Evolutionary conservation across 2,329 filamentous ascomycete species (phyloP).

Genomic region (Neoarthrinium moseri): DNA sequence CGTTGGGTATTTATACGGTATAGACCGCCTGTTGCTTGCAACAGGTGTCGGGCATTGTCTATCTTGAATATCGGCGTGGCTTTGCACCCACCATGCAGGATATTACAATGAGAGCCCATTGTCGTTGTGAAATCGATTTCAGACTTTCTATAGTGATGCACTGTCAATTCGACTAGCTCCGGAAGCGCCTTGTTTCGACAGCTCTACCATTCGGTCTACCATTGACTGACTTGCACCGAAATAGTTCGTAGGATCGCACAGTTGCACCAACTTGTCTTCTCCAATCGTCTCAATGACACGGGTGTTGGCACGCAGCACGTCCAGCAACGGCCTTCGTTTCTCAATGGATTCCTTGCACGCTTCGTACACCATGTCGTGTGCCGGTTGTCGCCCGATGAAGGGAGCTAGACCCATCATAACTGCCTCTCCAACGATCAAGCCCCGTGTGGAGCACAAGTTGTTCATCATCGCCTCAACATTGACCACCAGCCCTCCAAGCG

Average conservation of each 20-base stretch:
- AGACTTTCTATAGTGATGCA: no score
- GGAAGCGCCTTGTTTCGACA: no score
- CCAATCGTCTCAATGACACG: conserved; percentile 40
- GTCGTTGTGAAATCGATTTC: no score
- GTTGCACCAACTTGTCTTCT: conserved; percentile 10
- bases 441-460: conserved; percentile 50
- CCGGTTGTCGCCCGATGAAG: conserved; percentile 48
- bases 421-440: conserved; percentile 56
- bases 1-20: no score
- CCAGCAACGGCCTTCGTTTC: conserved; percentile 37
- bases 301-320: conserved; percentile 36
- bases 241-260: conserved; percentile 40
- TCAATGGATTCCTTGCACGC: conserved; percentile 51
- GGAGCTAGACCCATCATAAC: conserved; percentile 62
- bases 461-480: conserved; percentile 45
- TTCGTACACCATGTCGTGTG: conserved; percentile 56
- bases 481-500: conserved; percentile 49
- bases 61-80: no score
- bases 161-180: no score
- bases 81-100: no score
- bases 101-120: no score
- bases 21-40: no score
- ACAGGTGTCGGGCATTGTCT: no score
- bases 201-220: conserved; percentile 21
- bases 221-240: conserved; percentile 25